Evolutionary conservation across 108 stramenopile genomes (phyloP), one percentile per base, ranked within the genome.

Genomic region (Fragilaria crotonensis): DNA sequence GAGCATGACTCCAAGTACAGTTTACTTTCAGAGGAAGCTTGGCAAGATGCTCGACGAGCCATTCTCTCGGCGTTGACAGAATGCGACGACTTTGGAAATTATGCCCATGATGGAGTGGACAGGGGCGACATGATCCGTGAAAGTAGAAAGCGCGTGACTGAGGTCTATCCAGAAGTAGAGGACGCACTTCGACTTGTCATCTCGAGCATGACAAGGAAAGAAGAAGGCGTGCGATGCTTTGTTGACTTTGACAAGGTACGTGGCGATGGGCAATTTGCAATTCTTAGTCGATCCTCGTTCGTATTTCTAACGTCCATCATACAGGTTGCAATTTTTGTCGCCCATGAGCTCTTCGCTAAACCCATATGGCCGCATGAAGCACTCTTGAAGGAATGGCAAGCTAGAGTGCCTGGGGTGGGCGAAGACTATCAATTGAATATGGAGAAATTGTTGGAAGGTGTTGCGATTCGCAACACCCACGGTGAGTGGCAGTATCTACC

Each of bases 31-130:
- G 67, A 68, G 41, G 60, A 54, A 23, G 52, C 53, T 4, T 28
- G 25, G 18, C 30, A 59, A 29, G 60, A 53, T 30, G 44, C 45
- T 17, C 30, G 21, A 11, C 14, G 25, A 3, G 60, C 53, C 1
- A 68, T 68, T 32, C 52, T 68, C 3, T 26, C 67, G 33, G 44
- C 61, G 1, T 49, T 68, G 33, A 36, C 54, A 3, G 66, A 67
- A 67, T 47, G 29, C 26, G 67, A 61, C 9, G 60, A 68, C 3
- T 62, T 44, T 62, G 1, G 60, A 46, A 18, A 52, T 2, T 33
- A 52, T 31, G 28, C 30, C 30, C 18, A 19, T 5, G 46, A 52
- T 20, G 51, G 50, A 3, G 28, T 62, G 4, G 29, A 21, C 20
- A 3, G 7, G 14, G 14, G 14, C 11, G 14, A 41, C 14, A 7